These are phyloP conservation scores for Ceratobasidium sp. DNA, from an alignment of 1,284 basidiomycete genomes.

Conservation along the genomic window DNA sequence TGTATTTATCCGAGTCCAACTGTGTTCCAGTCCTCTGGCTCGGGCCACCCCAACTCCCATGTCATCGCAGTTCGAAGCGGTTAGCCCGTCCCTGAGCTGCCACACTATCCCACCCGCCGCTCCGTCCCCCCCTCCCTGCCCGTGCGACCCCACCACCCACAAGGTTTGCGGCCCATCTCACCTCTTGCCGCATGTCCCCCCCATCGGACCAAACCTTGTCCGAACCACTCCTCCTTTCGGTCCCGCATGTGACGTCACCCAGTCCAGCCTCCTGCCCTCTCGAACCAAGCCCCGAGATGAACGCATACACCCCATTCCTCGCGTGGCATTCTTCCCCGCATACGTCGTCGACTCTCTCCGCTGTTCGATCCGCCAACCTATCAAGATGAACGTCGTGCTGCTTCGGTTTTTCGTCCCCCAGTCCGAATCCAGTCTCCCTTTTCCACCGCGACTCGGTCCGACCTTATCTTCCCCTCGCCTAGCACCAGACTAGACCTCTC, in stretches of 20 bases:
- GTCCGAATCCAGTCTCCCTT: too few species aligned
- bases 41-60: conserved; percentile 15
- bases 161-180: too few species aligned
- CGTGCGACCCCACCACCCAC: too few species aligned
- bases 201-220: neutral
- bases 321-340: conserved; percentile 1
- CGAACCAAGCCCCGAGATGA: neutral
- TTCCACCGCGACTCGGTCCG: too few species aligned
- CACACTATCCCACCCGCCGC: conserved; percentile 6
- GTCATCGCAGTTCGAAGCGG: conserved; percentile 1
- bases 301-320: conserved; percentile 4
- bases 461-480: too few species aligned
- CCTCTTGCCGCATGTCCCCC: neutral
- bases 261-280: too few species aligned
- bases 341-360: neutral
- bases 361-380: too few species aligned
- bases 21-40: neutral
- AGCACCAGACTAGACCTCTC: too few species aligned
- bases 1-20: neutral
- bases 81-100: neutral
- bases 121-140: neutral
- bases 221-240: neutral
- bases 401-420: too few species aligned
- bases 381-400: too few species aligned
- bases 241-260: neutral